Evolutionary conservation across 1,139 yeast species (phyloP), one percentile per base, ranked within the genome.

Genomic region (Debaryomycetaceae sp.): DNA sequence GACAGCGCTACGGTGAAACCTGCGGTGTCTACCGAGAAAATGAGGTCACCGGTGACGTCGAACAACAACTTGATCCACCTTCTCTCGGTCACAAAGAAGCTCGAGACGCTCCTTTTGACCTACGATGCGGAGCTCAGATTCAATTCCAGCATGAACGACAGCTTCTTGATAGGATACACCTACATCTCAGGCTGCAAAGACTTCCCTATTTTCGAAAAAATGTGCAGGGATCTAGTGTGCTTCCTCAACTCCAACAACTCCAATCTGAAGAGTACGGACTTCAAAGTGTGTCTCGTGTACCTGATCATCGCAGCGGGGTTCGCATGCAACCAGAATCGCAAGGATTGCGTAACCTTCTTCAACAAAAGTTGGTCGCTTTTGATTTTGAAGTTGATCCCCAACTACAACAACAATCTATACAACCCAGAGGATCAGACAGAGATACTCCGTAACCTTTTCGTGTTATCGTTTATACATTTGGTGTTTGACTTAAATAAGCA

Each of bases 331-430:
- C 48, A 52, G 18, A 43, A 56, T 14, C 31, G 44, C 7, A 39
- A 39, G 5, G 65, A 64, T 37, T 61, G 69, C 5, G 55, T 65
- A 11, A 53, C 52, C 6, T 62, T 58, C 44, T 69, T 70, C 46
- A 67, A 61, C 42, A 72, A 63, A 43, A 56, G 70, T 31, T 74
- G 79, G 79, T 62, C 64, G 37, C 56, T 73, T 15, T 57, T 75
- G 30, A 70, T 73, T 33, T 62, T 68, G 35, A 67, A 68, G 36
- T 55, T 67, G 35, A 70, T 74, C 17, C 74, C 75, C 18, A 70
- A 67, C 45, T 70, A 71, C 51, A 66, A 64, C 43, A 64, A 61
- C 30, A 59, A 58, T 36, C 11, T 22, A 8, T 43, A 46, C 35
- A 62, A 63, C 42, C 50, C 62, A 17, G 53, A 65, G 40, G 74